Evolutionary conservation across 2,329 filamentous ascomycete genomes (phyloP), one percentile per base, ranked within the genome.

Genomic region (Hypoxylon sp.): DNA sequence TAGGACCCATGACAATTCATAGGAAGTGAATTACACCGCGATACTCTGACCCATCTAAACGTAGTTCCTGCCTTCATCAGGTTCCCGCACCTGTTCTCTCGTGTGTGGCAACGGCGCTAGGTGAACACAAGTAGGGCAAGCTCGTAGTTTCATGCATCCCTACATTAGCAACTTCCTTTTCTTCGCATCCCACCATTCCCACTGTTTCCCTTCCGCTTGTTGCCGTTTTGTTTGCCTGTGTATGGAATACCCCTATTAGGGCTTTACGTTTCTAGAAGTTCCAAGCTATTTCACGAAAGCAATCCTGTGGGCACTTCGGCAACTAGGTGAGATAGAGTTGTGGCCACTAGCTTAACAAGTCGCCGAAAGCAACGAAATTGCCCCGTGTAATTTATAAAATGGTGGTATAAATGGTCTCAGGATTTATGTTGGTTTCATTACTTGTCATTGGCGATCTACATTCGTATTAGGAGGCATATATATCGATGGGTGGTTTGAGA

Each of bases 1-100:
- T 32, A 21, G n/a, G 17, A 32, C 8, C 19, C 2, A 39, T 44
- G 2, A 8, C 11, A n/a, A 17, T 37, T 35, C 39, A 37, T 27
- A 56, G 35, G 31, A 17, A 35, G 35, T 51, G 21, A 35, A 54
- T 48, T 32, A 8, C 24, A 39, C 10, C 46, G 13, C 21, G 39
- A 21, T 44, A 19, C 46, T 31, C 15, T 44, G 29, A 31, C 19
- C 7, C 6, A 31, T 13, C 11, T 56, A 24, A 3, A 19, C 6
- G 35, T 48, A 21, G 17, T n/a, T 42, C 1, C 32, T 29, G 10
- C n/a, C 7, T 52, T n/a, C 21, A 8, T 21, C 17, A 10, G 19
- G 7, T 44, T 44, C 17, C 17, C 17, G 17, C 2, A 42, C n/a
- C 6, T 42, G n/a, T 42, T 42, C 2, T n/a, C 15, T 8, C 17